phyloP scores from a whole-genome alignment of 495 filamentous ascomycete genomes.

The Neurospora sp. region DNA sequence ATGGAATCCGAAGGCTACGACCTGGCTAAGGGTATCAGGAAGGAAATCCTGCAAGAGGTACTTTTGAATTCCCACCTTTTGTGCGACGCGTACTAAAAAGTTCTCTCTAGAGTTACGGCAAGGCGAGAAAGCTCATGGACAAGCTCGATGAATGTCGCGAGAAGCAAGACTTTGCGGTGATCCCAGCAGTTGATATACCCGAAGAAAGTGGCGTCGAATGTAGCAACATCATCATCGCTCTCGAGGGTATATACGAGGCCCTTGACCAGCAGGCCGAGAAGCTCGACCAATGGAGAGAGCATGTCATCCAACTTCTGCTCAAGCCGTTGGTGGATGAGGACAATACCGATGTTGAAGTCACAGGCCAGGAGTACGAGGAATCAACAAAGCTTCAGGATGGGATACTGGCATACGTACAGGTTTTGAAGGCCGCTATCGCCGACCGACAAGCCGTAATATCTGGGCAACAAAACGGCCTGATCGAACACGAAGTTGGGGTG shows the following conservation, averaged over 20 bases:
- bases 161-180: conserved; percentile 47
- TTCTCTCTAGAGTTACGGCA: conserved; percentile 14
- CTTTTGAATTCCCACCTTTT: neutral
- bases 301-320: conserved; percentile 57
- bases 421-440: conserved; percentile 60
- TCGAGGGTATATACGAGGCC: conserved; percentile 32
- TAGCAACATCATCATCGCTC: conserved; percentile 15
- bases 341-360: conserved; percentile 46
- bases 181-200: conserved; percentile 37
- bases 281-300: conserved; percentile 63
- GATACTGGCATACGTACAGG: conserved; percentile 74
- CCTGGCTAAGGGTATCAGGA: conserved; percentile 61
- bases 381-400: conserved; percentile 77
- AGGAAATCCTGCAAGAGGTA: conserved; percentile 56
- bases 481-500: conserved; percentile 60
- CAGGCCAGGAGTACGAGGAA: conserved; percentile 81
- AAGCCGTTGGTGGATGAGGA: conserved; percentile 78
- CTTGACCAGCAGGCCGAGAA: conserved; percentile 61
- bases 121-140: conserved; percentile 30
- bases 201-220: conserved; percentile 27
- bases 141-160: conserved; percentile 36
- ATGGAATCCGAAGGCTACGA: conserved; percentile 66
- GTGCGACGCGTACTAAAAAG: conserved; percentile 4
- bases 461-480: conserved; percentile 65
- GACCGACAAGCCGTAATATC: conserved; percentile 69